Conservation (phyloP, 1,284 basidiomycete species). For the Rhodotorula sp. region DNA sequence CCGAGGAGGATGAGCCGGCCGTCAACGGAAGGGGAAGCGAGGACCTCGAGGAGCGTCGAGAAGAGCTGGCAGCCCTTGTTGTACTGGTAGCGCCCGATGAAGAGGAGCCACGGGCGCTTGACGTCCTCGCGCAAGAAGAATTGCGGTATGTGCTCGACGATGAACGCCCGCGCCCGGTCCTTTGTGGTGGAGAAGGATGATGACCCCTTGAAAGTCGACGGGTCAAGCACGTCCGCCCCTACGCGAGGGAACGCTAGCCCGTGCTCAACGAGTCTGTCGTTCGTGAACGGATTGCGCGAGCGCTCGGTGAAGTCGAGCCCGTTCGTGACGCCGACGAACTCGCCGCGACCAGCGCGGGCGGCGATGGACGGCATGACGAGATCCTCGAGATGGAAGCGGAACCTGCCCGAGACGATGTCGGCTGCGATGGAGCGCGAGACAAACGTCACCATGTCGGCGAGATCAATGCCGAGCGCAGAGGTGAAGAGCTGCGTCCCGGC, state of each 20-base stretch:
- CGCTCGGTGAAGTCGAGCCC: slow-evolving; percentile 33
- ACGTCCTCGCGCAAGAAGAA: slow-evolving; percentile 16
- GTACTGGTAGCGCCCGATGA: slow-evolving; percentile 39
- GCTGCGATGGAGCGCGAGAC: slow-evolving; percentile 34
- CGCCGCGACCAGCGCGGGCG: neutral
- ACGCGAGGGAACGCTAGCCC: slow-evolving; percentile 26
- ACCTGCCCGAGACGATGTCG: slow-evolving; percentile 28
- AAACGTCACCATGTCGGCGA: slow-evolving; percentile 32
- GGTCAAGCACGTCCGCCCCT: neutral
- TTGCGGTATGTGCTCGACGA: slow-evolving; percentile 16
- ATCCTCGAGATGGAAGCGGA: slow-evolving; percentile 33
- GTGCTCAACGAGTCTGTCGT: slow-evolving; percentile 1
- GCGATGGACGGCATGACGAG: slow-evolving; percentile 38
- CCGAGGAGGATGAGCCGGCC: slow-evolving; percentile 34
- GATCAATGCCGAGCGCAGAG: slow-evolving; percentile 33
- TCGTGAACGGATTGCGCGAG: slow-evolving; percentile 26
- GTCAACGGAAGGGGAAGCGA: neutral
- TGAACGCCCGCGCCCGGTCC: slow-evolving; percentile 14
- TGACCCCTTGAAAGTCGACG: neutral
- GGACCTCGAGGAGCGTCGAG: slow-evolving; percentile 19
- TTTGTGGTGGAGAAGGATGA: slow-evolving; percentile 23
- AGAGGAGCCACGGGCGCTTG: slow-evolving; percentile 24
- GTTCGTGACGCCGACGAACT: slow-evolving; percentile 37
- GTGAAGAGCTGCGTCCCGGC: slow-evolving; percentile 27
- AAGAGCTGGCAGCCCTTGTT: slow-evolving; percentile 40